Evolutionary conservation across 345 rosid species (phyloP), one percentile per base, ranked within the genome.

Genomic region (Eucalyptus dawsonii): DNA sequence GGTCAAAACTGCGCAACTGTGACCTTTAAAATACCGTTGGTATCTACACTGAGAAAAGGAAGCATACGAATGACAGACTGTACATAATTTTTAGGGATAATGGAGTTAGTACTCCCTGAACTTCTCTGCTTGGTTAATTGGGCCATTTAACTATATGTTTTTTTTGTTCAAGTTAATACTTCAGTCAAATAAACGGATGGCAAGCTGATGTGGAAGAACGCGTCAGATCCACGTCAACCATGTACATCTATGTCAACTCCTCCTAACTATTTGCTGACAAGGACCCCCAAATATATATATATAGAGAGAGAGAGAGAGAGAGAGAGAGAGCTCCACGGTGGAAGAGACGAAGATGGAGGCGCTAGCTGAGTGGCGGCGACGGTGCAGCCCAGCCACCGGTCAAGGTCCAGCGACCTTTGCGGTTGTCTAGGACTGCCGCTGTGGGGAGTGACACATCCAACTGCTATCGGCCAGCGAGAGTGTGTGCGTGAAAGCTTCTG

Each of bases 1-100:
- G 58, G 93, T 88, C n/a, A 92, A 89, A 86, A 94, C 97, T n/a
- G 95, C 91, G 60, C 95, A 92, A 85, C 88, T 91, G 86, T 95
- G 96, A 90, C 96, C 95, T 92, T 89, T 91, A 88, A 94, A 93
- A 89, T 92, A 91, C 86, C 93, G 91, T 51, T 91, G 94, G 92
- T 93, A 93, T 83, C 91, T 60, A 21, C 93, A 94, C 95, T 95
- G 60, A 81, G 89, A n/a, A 45, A 91, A 58, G 69, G 89, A 87
- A 85, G 44, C 34, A 86, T 87, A 44, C 86, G 67, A n/a, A 58
- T 76, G 44, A 42, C 13, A 34, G 56, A 31, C 72, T 81, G 11
- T 4, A 31, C 14, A 49, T 6, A 86, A 15, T 22, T 25, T 62
- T 62, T 29, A 29, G 17, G 1, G 69, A 29, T 62, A 86, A 86